Evolutionary conservation across 2,329 filamentous ascomycete genomes (phyloP).

Genomic region (Alternaria sp.): DNA sequence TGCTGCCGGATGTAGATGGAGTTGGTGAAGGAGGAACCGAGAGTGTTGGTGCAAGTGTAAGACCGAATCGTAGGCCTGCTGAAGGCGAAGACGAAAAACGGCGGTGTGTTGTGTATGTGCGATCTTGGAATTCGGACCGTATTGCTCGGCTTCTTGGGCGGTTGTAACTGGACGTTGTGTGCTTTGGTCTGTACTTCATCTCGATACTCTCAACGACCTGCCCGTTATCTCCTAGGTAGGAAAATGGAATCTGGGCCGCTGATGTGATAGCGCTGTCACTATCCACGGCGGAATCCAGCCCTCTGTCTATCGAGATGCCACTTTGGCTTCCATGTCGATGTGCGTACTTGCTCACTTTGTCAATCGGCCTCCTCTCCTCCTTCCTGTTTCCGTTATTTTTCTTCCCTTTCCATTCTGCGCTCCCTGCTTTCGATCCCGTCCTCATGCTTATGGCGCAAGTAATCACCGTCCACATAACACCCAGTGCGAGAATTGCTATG

Average conservation of each 20-base stretch:
- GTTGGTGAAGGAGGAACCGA: not conserved
- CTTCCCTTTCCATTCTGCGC: not conserved
- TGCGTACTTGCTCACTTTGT: constrained; percentile 22
- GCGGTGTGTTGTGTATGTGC: not conserved
- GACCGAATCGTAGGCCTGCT: not conserved
- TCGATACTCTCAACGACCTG: not conserved
- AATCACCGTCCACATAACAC: constrained; percentile 10
- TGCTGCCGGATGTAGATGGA: not conserved
- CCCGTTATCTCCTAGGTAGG: not conserved
- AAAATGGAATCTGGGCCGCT: not conserved
- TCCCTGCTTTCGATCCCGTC: not conserved
- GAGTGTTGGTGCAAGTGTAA: not conserved
- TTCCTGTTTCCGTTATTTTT: not conserved
- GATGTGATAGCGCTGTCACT: not conserved
- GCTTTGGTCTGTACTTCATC: not conserved
- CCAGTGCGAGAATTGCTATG: constrained; percentile 4
- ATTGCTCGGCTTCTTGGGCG: not conserved
- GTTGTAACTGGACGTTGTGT: not conserved
- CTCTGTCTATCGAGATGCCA: not conserved
- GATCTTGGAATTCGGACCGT: not conserved
- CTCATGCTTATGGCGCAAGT: constrained; percentile 12
- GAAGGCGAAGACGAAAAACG: not conserved
- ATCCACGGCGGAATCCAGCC: not conserved
- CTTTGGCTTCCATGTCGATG: not conserved
- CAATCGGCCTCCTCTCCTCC: constrained; percentile 12